A percentile compares a stretch with the other conserved stretches of the same genome.
Evolutionary conservation across 345 rosid species (phyloP).

Genomic region (Citrus reticulata): DNA sequence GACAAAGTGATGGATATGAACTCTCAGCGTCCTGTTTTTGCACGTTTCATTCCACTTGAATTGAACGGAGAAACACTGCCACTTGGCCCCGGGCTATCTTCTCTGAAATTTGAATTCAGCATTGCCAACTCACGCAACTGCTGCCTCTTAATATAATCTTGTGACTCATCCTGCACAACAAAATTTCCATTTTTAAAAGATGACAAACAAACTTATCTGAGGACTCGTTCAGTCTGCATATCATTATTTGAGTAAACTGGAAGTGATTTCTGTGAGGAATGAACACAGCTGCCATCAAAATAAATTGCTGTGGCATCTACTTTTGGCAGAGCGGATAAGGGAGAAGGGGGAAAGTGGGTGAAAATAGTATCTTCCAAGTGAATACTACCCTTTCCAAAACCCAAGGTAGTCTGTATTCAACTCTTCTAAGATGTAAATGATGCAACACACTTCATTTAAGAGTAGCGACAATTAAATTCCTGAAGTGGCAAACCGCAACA

Average conservation of each 20-base stretch:
- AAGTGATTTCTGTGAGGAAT: background rate
- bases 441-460: background rate
- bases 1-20: constrained; percentile 11
- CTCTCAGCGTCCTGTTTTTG: constrained; percentile 77
- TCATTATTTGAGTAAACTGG: background rate
- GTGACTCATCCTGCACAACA: constrained; percentile 81
- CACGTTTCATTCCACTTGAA: constrained; percentile 94
- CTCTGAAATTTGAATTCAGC: constrained; percentile 87
- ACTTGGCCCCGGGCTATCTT: constrained; percentile 96
- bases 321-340: background rate
- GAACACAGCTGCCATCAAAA: background rate
- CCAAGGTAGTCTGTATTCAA: background rate
- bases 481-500: background rate
- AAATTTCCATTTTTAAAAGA: background rate
- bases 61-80: constrained; percentile 96
- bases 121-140: constrained; percentile 89
- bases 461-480: background rate
- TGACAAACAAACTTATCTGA: background rate
- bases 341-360: background rate
- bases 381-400: background rate
- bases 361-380: background rate
- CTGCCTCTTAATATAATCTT: constrained; percentile 92
- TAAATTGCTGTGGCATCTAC: background rate
- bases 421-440: background rate
- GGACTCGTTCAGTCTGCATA: background rate